Percentiles rank a stretch among this genome's conserved stretches.
Conservation (phyloP, 345 rosid genomes). For the Anastatica hierochuntica region DNA sequence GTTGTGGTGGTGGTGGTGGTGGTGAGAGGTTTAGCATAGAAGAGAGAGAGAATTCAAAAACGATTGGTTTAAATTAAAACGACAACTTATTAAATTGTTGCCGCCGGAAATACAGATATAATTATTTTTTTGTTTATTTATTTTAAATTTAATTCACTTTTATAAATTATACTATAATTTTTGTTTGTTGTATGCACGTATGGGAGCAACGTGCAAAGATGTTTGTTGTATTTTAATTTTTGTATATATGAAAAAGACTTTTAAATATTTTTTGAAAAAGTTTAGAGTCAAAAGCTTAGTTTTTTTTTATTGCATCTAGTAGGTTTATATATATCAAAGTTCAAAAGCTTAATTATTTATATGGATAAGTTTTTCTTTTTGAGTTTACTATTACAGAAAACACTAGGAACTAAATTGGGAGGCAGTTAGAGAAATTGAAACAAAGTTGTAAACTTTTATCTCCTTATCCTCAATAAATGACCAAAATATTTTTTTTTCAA, state of each 20-base stretch:
- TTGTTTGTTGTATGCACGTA: constrained; percentile 38
- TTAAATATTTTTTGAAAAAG: not conserved
- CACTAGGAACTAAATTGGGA: no score
- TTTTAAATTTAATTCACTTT: no score
- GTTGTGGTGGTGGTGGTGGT: not conserved
- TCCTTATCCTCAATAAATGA: no score
- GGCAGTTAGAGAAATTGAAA: no score
- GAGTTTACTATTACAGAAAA: no score
- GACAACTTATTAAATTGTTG: not conserved
- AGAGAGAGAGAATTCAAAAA: not conserved
- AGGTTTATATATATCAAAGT: no score
- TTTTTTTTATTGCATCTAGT: not conserved
- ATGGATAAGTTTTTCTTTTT: no score
- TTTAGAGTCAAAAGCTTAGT: constrained; percentile 1
- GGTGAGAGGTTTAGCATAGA: constrained; percentile 15
- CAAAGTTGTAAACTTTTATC: no score
- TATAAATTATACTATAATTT: not conserved
- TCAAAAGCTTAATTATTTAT: no score
- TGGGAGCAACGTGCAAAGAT: constrained; percentile 41
- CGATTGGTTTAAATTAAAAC: not conserved
- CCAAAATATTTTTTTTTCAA: no score
- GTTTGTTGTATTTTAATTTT: constrained; percentile 1
- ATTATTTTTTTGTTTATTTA: not conserved
- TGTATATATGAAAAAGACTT: no score
- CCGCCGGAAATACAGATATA: constrained; percentile 8